These are phyloP conservation scores for Pachyrhizus erosus DNA, from an alignment of 306 rosid genomes.

Conservation along the genomic window DNA sequence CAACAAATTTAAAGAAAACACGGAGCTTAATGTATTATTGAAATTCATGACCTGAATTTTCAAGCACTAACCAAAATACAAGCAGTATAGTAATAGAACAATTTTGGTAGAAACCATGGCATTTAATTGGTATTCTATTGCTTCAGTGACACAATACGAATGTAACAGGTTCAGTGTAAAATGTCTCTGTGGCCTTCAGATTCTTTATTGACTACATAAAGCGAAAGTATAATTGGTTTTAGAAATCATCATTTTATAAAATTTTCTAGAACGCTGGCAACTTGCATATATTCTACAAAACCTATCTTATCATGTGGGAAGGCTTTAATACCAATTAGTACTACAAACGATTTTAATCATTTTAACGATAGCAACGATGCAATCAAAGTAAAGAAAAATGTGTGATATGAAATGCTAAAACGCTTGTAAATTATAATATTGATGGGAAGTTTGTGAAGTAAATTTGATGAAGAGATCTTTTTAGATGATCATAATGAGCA, in stretches of 20 bases:
- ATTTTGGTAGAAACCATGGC: constrained; percentile 6
- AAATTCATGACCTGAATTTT: constrained; percentile 10
- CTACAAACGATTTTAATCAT: constrained; percentile 48
- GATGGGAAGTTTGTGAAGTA: constrained; percentile 61
- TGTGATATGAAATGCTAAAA: constrained; percentile 43
- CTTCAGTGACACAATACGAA: neutral
- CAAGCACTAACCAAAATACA: constrained; percentile 6
- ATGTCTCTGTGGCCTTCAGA: constrained; percentile 4
- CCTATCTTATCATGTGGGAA: constrained; percentile 40
- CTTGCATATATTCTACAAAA: constrained; percentile 37
- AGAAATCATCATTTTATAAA: constrained; percentile 6
- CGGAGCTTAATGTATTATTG: constrained; percentile 1
- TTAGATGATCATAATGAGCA: constrained; percentile 57
- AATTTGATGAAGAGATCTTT: constrained; percentile 56
- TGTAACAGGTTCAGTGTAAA: constrained; percentile 11
- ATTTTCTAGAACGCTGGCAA: constrained; percentile 29
- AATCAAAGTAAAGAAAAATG: constrained; percentile 56
- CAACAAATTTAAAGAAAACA: neutral
- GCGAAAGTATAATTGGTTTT: constrained; percentile 22
- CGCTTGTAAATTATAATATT: constrained; percentile 30
- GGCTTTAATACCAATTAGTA: constrained; percentile 45
- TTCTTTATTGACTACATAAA: constrained; percentile 13
- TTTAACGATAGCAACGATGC: constrained; percentile 43
- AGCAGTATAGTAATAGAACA: constrained; percentile 12
- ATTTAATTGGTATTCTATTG: constrained; percentile 10